A percentile compares a stretch with the other conserved stretches of the same genome.
These are phyloP conservation scores for Puccinia triticina DNA, from an alignment of 1,284 basidiomycete species.

Conservation along the genomic window DNA sequence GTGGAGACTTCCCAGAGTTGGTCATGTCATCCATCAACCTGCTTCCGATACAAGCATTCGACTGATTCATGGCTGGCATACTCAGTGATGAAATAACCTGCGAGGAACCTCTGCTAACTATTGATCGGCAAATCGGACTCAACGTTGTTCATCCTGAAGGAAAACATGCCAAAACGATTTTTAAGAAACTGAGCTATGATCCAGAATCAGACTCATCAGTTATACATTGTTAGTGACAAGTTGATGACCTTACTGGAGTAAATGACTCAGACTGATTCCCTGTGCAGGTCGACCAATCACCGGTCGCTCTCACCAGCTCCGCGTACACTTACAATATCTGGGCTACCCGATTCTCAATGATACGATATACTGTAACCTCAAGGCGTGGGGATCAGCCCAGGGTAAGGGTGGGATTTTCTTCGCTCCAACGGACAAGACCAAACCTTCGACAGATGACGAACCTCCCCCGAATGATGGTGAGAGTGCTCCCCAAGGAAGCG, in stretches of 20 bases:
- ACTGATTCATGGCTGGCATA: not conserved
- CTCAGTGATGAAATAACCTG: slow-evolving; percentile 75
- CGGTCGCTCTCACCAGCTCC: slow-evolving; percentile 81
- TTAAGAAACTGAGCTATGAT: slow-evolving; percentile 84
- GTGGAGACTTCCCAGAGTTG: slow-evolving; percentile 79
- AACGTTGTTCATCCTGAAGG: slow-evolving; percentile 93
- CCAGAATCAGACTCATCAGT: slow-evolving; percentile 79
- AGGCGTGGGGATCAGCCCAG: slow-evolving; percentile 78
- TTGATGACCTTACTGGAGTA: slow-evolving; percentile 26
- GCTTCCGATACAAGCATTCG: not conserved
- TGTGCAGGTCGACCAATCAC: slow-evolving; percentile 58
- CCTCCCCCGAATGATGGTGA: not conserved
- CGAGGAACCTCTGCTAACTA: slow-evolving; percentile 83
- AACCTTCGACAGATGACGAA: not conserved
- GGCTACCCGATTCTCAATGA: slow-evolving; percentile 81
- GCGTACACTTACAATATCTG: slow-evolving; percentile 93
- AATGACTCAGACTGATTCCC: not conserved
- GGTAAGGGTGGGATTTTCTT: slow-evolving; percentile 71
- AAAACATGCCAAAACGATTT: slow-evolving; percentile 88
- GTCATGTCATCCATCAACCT: slow-evolving; percentile 56
- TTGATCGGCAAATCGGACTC: slow-evolving; percentile 92
- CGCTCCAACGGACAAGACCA: not conserved
- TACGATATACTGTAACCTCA: slow-evolving; percentile 64
- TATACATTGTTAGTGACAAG: slow-evolving; percentile 75
- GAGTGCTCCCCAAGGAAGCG: not conserved